phyloP scores from a whole-genome alignment of 768 basidiomycete species.

The Pisolithus sp. region DNA sequence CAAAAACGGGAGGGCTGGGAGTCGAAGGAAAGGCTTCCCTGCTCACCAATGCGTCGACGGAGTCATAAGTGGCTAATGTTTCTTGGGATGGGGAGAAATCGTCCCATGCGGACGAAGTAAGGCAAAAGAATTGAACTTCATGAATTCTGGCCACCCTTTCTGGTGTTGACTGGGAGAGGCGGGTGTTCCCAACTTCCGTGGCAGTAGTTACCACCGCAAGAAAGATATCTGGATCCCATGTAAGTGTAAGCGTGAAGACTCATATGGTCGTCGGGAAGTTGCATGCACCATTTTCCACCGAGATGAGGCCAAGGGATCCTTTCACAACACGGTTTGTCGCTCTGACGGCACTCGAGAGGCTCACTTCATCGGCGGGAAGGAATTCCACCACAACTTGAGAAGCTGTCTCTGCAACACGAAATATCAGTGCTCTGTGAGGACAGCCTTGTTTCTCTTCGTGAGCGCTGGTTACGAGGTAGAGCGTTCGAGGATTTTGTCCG shows the following conservation, averaged over 20 bases:
- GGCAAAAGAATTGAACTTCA: constrained; percentile 82
- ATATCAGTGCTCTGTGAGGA: constrained; percentile 60
- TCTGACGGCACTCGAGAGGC: constrained; percentile 55
- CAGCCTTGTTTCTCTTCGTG: constrained; percentile 59
- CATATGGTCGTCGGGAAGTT: constrained; percentile 1
- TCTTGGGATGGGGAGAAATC: constrained; percentile 52
- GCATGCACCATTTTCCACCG: constrained; percentile 57
- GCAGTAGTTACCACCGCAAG: constrained; percentile 75
- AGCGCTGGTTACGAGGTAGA: constrained; percentile 67
- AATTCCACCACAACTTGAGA: constrained; percentile 84
- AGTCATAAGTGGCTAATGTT: constrained; percentile 50
- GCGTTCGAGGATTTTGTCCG: constrained; percentile 55
- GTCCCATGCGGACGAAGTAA: constrained; percentile 84
- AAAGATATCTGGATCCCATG: constrained; percentile 59
- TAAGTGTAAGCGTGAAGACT: constrained; percentile 6
- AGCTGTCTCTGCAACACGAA: constrained; percentile 53
- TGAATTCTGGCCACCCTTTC: constrained; percentile 80
- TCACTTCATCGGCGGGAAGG: constrained; percentile 63
- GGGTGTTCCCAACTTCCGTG: constrained; percentile 66
- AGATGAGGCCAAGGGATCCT: constrained; percentile 80
- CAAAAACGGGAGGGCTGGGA: constrained; percentile 51
- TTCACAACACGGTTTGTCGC: constrained; percentile 69
- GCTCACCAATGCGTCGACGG: constrained; percentile 37
- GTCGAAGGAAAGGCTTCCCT: constrained; percentile 41
- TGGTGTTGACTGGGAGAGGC: constrained; percentile 48